These are phyloP conservation scores for Plantago lanceolata DNA, from an alignment of 305 asterid species.

Conservation along the genomic window DNA sequence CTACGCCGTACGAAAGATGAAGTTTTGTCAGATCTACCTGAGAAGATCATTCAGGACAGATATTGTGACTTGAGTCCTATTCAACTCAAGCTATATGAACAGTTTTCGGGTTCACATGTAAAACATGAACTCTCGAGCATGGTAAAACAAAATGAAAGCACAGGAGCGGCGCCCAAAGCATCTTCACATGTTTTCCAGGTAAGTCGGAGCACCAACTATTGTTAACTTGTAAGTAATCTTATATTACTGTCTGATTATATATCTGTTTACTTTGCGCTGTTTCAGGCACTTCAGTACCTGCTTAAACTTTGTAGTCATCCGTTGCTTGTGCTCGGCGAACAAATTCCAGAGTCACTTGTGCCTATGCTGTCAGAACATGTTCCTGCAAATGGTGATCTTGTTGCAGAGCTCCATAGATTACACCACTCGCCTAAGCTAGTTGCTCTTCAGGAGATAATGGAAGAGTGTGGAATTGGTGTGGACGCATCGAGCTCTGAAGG, in stretches of 20 bases:
- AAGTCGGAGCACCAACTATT: slow-evolving; percentile 19
- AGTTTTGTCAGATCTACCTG: slow-evolving; percentile 96
- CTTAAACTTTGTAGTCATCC: slow-evolving; percentile 98
- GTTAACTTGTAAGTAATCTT: background rate
- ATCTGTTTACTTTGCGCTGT: slow-evolving; percentile 22
- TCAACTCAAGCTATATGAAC: slow-evolving; percentile 83
- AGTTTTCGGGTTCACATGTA: slow-evolving; percentile 91
- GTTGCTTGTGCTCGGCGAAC: slow-evolving; percentile 77
- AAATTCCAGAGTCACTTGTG: slow-evolving; percentile 65
- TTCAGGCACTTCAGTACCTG: slow-evolving; percentile 95
- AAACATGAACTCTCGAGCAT: slow-evolving; percentile 78
- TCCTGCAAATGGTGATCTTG: slow-evolving; percentile 58
- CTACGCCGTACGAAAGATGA: slow-evolving; percentile 95
- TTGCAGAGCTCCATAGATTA: slow-evolving; percentile 75
- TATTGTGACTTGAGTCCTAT: slow-evolving; percentile 94
- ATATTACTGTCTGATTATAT: slow-evolving; percentile 18
- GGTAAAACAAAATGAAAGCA: slow-evolving; percentile 70
- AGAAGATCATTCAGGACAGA: slow-evolving; percentile 95
- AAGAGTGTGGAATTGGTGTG: slow-evolving; percentile 97
- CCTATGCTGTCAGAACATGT: slow-evolving; percentile 63
- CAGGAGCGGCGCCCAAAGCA: slow-evolving; percentile 69
- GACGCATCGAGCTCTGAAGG: slow-evolving; percentile 82
- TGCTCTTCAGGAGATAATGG: slow-evolving; percentile 97
- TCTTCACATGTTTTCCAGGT: slow-evolving; percentile 99
- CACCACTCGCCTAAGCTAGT: slow-evolving; percentile 94